Conservation (phyloP, 202 grass and related monocot species). For the Miscanthus sacchariflorus region DNA sequence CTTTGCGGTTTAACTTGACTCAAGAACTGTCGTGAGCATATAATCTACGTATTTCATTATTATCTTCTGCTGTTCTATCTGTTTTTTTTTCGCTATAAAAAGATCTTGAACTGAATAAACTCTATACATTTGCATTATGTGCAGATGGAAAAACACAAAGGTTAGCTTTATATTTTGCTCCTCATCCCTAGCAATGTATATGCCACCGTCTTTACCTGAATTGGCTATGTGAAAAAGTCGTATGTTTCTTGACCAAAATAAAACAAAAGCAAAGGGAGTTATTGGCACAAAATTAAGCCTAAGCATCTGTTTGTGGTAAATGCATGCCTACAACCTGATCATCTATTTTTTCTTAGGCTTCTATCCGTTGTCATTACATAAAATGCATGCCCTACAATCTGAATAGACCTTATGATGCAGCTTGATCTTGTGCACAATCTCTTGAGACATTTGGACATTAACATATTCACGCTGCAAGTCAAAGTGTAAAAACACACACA, state of each 20-base stretch:
- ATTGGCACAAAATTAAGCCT: background rate
- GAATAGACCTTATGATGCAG: background rate
- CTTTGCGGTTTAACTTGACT: background rate
- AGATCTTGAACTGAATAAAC: background rate
- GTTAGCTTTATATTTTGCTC: conserved; percentile 15
- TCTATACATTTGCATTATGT: background rate
- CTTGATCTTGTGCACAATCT: conserved; percentile 11
- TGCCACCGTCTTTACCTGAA: background rate
- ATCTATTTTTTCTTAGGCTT: conserved; percentile 3
- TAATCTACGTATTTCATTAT: background rate
- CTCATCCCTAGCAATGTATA: background rate
- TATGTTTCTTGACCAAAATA: background rate
- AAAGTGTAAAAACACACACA: background rate
- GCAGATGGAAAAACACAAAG: background rate
- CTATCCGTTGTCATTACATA: background rate
- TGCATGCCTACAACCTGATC: background rate
- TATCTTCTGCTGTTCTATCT: background rate
- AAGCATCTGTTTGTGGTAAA: background rate
- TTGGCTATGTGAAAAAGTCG: conserved; percentile 10
- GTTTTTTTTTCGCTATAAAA: background rate
- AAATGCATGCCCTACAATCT: conserved; percentile 25
- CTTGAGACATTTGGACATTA: background rate
- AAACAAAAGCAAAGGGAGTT: conserved; percentile 12
- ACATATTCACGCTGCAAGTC: conserved; percentile 17
- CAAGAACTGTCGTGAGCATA: background rate